Percentiles rank a stretch among this genome's conserved stretches.
phyloP scores from a whole-genome alignment of 1,284 basidiomycete species.

The Cutaneotrichosporon arboriforme region DNA sequence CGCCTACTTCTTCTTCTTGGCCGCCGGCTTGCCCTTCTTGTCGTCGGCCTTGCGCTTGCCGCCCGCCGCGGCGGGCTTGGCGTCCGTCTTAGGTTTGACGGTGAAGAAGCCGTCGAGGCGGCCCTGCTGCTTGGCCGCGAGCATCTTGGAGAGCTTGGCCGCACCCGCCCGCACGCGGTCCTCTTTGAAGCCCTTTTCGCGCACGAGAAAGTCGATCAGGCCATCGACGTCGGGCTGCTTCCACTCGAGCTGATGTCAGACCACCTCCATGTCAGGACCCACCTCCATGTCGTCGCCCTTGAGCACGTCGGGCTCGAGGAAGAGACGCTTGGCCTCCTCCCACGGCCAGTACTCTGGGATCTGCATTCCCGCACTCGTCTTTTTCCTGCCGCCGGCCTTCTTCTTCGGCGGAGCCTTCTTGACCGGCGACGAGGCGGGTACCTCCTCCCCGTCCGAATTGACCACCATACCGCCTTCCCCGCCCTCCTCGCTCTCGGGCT shows the following conservation, averaged over 20 bases:
- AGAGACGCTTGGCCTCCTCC: slow-evolving; percentile 88
- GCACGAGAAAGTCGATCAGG: slow-evolving; percentile 87
- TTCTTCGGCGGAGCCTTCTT: slow-evolving; percentile 25
- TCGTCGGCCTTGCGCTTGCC: slow-evolving; percentile 56
- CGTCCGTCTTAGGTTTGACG: slow-evolving; percentile 55
- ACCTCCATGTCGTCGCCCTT: slow-evolving; percentile 85
- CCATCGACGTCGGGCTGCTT: slow-evolving; percentile 88
- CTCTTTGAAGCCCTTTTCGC: slow-evolving; percentile 96
- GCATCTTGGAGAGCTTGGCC: slow-evolving; percentile 81
- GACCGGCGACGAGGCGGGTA: slow-evolving; percentile 27
- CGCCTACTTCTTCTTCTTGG: slow-evolving; percentile 2
- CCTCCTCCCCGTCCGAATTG: slow-evolving; percentile 34
- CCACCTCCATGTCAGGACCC: slow-evolving; percentile 20
- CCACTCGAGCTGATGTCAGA: slow-evolving; percentile 73
- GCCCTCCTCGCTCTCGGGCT: slow-evolving; percentile 41
- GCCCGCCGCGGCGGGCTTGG: slow-evolving; percentile 21
- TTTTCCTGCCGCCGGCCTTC: slow-evolving; percentile 43
- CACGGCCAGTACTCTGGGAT: slow-evolving; percentile 95
- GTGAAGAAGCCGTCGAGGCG: slow-evolving; percentile 93
- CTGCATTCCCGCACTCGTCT: slow-evolving; percentile 61
- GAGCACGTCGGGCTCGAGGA: slow-evolving; percentile 80
- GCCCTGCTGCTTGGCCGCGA: slow-evolving; percentile 91
- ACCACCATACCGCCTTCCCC: slow-evolving; percentile 18
- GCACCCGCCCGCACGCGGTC: slow-evolving; percentile 93
- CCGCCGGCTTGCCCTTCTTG: slow-evolving; percentile 11